These are phyloP conservation scores for Moesziomyces aphidis DNA, from an alignment of 1,284 basidiomycete species.

Conservation along the genomic window DNA sequence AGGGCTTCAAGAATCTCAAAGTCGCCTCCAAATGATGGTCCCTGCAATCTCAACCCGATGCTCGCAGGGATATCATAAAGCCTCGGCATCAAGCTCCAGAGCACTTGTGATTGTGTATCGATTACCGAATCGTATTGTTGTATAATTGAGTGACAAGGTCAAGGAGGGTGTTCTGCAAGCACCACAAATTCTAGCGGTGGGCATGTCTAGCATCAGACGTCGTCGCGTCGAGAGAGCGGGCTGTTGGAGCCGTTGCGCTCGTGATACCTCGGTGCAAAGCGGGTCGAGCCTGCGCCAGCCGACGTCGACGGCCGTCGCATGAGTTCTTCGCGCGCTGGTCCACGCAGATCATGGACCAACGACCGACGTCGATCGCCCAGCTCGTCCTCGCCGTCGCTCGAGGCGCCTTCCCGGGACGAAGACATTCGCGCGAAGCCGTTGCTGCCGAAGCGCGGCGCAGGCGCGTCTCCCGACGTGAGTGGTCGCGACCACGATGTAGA, in stretches of 20 bases:
- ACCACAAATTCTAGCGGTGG: too few relatives aligned
- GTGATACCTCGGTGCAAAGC: slow-evolving; percentile 29
- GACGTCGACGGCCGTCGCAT: slow-evolving; percentile 40
- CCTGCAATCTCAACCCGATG: too few relatives aligned
- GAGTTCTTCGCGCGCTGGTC: slow-evolving; percentile 19
- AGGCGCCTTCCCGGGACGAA: slow-evolving; percentile 19
- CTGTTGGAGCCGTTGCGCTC: slow-evolving; percentile 22
- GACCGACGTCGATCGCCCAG: slow-evolving; percentile 26
- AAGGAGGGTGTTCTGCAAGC: too few relatives aligned
- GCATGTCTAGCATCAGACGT: not conserved
- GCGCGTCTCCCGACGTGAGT: slow-evolving; percentile 35
- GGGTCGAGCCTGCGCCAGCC: slow-evolving; percentile 40
- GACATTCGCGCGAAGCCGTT: slow-evolving; percentile 18
- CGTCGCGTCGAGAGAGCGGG: slow-evolving; percentile 8
- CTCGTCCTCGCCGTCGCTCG: slow-evolving; percentile 30
- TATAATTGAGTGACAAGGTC: not conserved
- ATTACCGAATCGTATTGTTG: slow-evolving; percentile 4
- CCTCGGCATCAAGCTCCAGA: not conserved
- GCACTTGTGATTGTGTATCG: not conserved
- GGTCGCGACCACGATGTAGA: slow-evolving; percentile 34
- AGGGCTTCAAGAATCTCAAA: slow-evolving; percentile 37
- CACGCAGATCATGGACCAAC: slow-evolving; percentile 14
- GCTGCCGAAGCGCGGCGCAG: slow-evolving; percentile 24
- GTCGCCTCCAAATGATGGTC: slow-evolving; percentile 1
- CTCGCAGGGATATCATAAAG: not conserved